Evolutionary conservation across 2,329 filamentous ascomycete genomes (phyloP).

Genomic region (Biscogniauxia marginata): DNA sequence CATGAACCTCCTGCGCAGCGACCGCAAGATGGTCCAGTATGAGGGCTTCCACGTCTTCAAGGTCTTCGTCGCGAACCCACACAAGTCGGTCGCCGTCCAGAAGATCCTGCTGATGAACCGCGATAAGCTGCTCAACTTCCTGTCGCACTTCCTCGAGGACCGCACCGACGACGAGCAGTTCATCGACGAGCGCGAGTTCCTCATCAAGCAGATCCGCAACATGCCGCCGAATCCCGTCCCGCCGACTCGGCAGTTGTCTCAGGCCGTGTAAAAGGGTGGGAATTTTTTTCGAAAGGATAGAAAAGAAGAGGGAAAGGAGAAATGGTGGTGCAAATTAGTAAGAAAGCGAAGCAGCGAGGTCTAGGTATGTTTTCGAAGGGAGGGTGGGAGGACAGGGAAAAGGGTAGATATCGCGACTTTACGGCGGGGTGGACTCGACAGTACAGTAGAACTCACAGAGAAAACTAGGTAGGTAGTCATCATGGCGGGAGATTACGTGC

Average conservation of each 20-base stretch:
- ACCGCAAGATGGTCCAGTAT: conserved; percentile 98
- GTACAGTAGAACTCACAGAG: background rate
- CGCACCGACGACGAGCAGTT: conserved; percentile 98
- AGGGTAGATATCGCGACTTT: background rate
- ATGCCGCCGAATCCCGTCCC: conserved; percentile 60
- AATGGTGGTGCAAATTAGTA: background rate
- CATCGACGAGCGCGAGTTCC: conserved; percentile 93
- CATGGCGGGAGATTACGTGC: background rate
- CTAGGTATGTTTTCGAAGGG: background rate
- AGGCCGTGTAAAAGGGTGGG: conserved; percentile 22
- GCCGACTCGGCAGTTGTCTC: conserved; percentile 41
- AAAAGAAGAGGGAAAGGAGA: background rate
- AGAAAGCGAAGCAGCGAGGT: background rate
- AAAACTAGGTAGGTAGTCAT: background rate
- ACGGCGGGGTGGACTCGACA: background rate
- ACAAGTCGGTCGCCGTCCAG: conserved; percentile 95
- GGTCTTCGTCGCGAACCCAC: conserved; percentile 97
- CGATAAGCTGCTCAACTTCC: conserved; percentile 82
- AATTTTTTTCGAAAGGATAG: background rate
- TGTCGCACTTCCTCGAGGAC: conserved; percentile 90
- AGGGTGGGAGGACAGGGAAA: background rate
- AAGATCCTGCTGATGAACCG: conserved; percentile 96
- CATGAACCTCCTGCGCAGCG: conserved; percentile 95
- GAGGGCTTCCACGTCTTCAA: conserved; percentile 99
- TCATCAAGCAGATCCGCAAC: conserved; percentile 87